Percentiles rank a stretch among this genome's conserved stretches.
Conservation (phyloP, 495 filamentous ascomycete genomes). For the Penicillium argentinense region DNA sequence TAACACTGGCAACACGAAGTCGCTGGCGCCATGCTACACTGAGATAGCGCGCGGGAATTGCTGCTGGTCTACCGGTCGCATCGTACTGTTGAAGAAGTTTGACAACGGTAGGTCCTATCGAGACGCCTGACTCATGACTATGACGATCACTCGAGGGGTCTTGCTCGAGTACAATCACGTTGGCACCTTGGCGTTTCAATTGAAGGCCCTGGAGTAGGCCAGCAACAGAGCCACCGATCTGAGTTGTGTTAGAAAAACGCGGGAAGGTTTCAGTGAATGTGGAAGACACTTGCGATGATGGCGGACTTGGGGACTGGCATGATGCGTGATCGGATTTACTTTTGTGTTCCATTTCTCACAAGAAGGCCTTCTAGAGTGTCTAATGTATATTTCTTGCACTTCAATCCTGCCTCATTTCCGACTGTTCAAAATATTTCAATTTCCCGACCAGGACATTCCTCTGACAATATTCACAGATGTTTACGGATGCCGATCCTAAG, state of each 20-base stretch:
- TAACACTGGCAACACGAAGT: not conserved
- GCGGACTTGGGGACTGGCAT: too few species aligned
- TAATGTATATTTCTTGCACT: too few species aligned
- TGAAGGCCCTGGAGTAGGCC: slow-evolving; percentile 1
- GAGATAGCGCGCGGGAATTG: not conserved
- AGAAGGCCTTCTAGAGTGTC: too few species aligned
- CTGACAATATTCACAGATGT: too few species aligned
- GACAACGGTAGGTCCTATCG: not conserved
- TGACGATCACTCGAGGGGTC: slow-evolving; percentile 1
- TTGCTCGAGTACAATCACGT: not conserved
- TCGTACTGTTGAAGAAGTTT: not conserved
- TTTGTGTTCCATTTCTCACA: too few species aligned
- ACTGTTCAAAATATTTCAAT: too few species aligned
- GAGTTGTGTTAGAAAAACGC: not conserved
- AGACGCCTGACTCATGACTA: not conserved
- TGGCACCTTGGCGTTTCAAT: not conserved
- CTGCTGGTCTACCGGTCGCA: not conserved
- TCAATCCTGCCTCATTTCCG: too few species aligned
- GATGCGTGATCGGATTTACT: too few species aligned
- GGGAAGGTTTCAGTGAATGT: too few species aligned
- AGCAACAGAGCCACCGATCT: not conserved
- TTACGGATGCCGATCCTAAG: too few species aligned
- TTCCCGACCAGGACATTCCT: too few species aligned
- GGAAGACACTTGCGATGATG: too few species aligned
- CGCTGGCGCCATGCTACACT: not conserved